These are phyloP conservation scores for Cinnamomum chago DNA, from an alignment of 164 flowering plant species.

Conservation along the genomic window DNA sequence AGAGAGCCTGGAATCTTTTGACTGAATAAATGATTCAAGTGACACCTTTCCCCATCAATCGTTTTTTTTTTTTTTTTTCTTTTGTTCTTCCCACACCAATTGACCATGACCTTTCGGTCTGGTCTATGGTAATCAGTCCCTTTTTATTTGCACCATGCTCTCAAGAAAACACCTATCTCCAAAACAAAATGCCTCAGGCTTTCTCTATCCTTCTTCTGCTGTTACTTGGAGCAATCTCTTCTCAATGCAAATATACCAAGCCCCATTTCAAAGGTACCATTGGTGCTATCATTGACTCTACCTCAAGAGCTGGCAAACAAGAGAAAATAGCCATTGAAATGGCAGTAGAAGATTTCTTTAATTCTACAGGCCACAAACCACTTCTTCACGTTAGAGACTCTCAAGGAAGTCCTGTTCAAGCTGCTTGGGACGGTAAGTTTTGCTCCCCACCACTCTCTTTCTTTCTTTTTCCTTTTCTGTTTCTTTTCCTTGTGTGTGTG, in stretches of 20 bases:
- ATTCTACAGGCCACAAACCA: conserved; percentile 6
- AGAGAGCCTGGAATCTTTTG: too few relatives aligned
- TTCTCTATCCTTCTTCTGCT: neutral
- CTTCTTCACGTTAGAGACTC: conserved; percentile 23
- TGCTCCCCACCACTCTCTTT: neutral
- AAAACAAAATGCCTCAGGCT: neutral
- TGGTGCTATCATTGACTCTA: conserved; percentile 28
- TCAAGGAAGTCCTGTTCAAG: conserved; percentile 20
- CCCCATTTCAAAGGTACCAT: conserved; percentile 10
- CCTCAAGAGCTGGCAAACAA: conserved; percentile 34
- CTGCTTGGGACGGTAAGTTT: conserved; percentile 24
- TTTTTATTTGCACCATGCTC: too few relatives aligned
- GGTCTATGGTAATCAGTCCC: too few relatives aligned
- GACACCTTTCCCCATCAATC: too few relatives aligned
- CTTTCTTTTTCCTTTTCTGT: too few relatives aligned
- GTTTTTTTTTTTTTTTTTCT: too few relatives aligned
- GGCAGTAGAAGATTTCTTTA: conserved; percentile 18
- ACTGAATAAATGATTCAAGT: too few relatives aligned
- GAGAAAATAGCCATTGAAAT: too few relatives aligned
- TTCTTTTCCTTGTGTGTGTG: neutral
- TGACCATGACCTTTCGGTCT: too few relatives aligned
- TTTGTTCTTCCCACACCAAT: too few relatives aligned
- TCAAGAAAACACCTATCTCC: too few relatives aligned
- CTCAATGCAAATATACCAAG: neutral
- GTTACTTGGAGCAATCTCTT: neutral